phyloP scores from a whole-genome alignment of 805 yeast genomes.

The Yarrowia porcina region DNA sequence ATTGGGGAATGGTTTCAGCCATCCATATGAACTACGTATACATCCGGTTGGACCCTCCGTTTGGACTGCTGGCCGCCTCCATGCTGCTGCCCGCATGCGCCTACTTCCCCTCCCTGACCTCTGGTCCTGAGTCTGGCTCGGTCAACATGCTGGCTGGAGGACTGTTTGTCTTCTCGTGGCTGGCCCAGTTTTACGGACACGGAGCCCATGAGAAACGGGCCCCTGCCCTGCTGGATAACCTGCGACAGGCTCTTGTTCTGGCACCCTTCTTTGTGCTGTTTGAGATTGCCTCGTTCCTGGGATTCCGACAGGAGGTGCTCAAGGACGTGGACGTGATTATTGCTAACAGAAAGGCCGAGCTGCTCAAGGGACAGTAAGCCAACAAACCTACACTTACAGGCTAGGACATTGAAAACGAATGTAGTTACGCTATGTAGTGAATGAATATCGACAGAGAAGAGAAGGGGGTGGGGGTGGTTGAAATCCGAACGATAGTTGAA shows the following conservation, averaged over 20 bases:
- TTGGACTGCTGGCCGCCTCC: conserved; percentile 48
- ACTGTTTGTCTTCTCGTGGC: conserved; percentile 63
- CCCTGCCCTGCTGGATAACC: conserved; percentile 83
- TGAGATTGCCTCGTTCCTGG: conserved; percentile 69
- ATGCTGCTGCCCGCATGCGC: conserved; percentile 38
- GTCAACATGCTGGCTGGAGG: conserved; percentile 37
- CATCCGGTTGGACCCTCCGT: conserved; percentile 49
- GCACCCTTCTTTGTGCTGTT: conserved; percentile 89
- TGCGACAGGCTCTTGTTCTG: conserved; percentile 77
- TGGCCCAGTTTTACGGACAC: conserved; percentile 84
- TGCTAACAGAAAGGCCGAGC: conserved; percentile 34
- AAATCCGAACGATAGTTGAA: no score
- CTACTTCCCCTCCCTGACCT: conserved; percentile 36
- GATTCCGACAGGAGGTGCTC: conserved; percentile 53
- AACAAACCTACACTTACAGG: background rate
- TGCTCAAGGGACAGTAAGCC: conserved; percentile 15
- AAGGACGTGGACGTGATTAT: conserved; percentile 48
- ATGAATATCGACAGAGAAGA: background rate
- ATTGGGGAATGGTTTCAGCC: conserved; percentile 49
- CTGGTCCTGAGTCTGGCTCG: conserved; percentile 34
- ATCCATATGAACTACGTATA: conserved; percentile 58
- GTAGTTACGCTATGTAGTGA: conserved; percentile 8
- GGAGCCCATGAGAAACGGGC: conserved; percentile 74
- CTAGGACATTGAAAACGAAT: background rate
- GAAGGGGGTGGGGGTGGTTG: background rate